These are phyloP conservation scores for Guadua angustifolia DNA, from an alignment of 176 grass and related monocot species.

Conservation along the genomic window DNA sequence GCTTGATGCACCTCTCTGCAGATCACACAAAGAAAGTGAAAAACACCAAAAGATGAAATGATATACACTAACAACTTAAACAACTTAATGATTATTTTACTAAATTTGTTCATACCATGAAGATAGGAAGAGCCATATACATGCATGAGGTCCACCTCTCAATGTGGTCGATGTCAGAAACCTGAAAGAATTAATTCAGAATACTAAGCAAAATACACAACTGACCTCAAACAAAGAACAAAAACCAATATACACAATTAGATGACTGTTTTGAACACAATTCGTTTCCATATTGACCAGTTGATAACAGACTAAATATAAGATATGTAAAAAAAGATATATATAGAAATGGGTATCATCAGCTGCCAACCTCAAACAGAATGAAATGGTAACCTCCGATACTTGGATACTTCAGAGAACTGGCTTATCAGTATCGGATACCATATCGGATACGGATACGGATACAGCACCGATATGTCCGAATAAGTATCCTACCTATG, in stretches of 20 bases:
- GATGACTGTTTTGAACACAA: not conserved
- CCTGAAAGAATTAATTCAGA: constrained; percentile 53
- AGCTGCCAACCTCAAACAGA: constrained; percentile 5
- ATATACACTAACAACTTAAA: constrained; percentile 31
- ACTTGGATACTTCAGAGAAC: too few species aligned
- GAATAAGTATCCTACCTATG: too few species aligned
- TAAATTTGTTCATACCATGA: constrained; percentile 64
- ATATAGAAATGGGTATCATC: not conserved
- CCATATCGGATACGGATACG: too few species aligned
- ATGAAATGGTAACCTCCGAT: not conserved
- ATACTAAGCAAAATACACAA: constrained; percentile 30
- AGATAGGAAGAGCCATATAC: constrained; percentile 96
- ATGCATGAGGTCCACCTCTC: constrained; percentile 94
- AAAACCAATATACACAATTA: not conserved
- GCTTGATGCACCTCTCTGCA: constrained; percentile 89
- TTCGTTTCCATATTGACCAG: not conserved
- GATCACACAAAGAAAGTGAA: constrained; percentile 37
- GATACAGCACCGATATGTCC: too few species aligned
- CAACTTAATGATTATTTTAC: not conserved
- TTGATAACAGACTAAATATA: not conserved
- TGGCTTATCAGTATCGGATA: too few species aligned
- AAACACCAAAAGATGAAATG: constrained; percentile 32
- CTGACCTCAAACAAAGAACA: constrained; percentile 20
- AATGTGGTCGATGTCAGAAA: constrained; percentile 85
- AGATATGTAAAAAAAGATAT: not conserved